phyloP scores from a whole-genome alignment of 306 rosid species.

The Cucurbita argyrosperma region DNA sequence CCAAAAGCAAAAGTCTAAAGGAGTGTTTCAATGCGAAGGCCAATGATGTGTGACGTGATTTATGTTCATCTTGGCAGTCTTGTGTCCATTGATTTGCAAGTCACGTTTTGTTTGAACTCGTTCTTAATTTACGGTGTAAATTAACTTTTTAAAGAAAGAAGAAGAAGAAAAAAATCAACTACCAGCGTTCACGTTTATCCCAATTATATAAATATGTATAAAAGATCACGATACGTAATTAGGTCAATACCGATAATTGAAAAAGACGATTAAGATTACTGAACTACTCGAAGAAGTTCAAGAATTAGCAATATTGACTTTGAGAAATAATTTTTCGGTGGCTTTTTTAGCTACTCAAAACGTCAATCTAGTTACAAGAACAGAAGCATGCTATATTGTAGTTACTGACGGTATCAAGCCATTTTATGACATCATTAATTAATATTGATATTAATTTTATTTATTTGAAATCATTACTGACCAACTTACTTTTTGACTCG shows the following conservation, averaged over 20 bases:
- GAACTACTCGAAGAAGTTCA: background rate
- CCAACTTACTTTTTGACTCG: background rate
- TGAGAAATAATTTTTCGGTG: background rate
- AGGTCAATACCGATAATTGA: background rate
- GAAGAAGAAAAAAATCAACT: background rate
- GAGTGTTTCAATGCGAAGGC: background rate
- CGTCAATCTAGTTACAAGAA: background rate
- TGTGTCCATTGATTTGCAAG: background rate
- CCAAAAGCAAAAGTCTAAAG: background rate
- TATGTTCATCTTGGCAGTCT: background rate
- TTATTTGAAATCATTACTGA: background rate
- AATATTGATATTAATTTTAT: background rate
- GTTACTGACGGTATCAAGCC: background rate
- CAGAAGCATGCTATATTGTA: background rate
- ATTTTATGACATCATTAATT: background rate
- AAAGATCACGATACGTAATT: background rate
- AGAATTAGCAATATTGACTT: background rate
- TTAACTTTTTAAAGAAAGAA: background rate
- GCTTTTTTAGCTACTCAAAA: background rate
- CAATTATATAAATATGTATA: background rate
- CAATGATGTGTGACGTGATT: background rate
- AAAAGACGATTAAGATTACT: background rate
- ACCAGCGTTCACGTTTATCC: background rate
- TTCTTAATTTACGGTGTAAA: background rate
- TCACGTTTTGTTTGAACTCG: background rate